Conservation (phyloP, 23 red algal genomes). For the Gracilaria caudata region DNA sequence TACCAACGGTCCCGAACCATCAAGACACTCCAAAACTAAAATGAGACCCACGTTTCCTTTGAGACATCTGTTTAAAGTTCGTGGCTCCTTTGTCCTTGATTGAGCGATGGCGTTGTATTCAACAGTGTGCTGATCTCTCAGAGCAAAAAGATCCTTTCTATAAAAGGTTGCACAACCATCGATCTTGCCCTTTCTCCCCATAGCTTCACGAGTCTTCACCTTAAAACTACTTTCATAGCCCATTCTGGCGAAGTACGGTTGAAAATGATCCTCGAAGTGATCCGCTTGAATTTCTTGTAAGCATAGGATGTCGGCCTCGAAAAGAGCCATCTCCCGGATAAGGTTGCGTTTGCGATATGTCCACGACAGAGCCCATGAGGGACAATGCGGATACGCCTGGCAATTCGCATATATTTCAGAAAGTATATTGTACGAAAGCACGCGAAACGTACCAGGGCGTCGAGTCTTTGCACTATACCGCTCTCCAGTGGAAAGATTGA, state of each 20-base stretch:
- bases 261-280: slow-evolving; percentile 96
- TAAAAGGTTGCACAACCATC: slow-evolving; percentile 99
- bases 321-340: slow-evolving; percentile 83
- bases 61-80: slow-evolving; percentile 82
- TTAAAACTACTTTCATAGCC: slow-evolving; percentile 92
- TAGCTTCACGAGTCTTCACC: slow-evolving; percentile 89
- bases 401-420: slow-evolving; percentile 92
- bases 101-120: slow-evolving; percentile 89
- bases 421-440: slow-evolving; percentile 95
- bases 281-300: slow-evolving; percentile 98
- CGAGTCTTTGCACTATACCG: slow-evolving; percentile 56
- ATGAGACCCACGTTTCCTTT: slow-evolving; percentile 90
- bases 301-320: slow-evolving; percentile 89
- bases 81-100: slow-evolving; percentile 64
- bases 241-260: slow-evolving; percentile 80
- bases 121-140: slow-evolving; percentile 78
- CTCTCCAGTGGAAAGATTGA: slow-evolving; percentile 67
- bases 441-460: slow-evolving; percentile 71
- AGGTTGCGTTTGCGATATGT: slow-evolving; percentile 93
- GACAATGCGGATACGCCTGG: slow-evolving; percentile 81
- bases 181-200: slow-evolving; percentile 95
- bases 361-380: slow-evolving; percentile 95
- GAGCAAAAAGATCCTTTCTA: slow-evolving; percentile 69
- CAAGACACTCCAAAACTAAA: slow-evolving; percentile 69
- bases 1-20: slow-evolving; percentile 67